Base-by-base conservation (phyloP, 129 eudicot genomes). In the Sambucus nigra region DNA sequence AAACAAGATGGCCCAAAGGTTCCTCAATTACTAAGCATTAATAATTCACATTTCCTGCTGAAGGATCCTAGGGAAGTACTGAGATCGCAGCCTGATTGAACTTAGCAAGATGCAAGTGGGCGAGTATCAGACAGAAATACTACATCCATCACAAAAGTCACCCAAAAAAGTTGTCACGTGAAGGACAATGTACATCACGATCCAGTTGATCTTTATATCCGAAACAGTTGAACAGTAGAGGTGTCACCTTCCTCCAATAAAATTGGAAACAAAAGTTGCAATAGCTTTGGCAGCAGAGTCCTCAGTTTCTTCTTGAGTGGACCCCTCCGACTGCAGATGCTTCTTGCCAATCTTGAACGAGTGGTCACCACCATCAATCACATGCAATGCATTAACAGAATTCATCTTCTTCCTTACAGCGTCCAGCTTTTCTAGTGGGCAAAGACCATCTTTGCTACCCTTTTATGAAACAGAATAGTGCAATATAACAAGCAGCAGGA, bases 341-440 rank as follows among this genome's bases (percentile, higher is more conserved):
- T 84, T 88, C 75, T 88, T 78, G 9, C 72, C 76, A 69, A 88
- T 73, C 72, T 88, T 81, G 65, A 88, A 88, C 0, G 97, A 88
- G 64, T 88, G 97, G 44, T 88, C 97, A 42, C 87, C 97, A 47
- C 84, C 78, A 72, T 88, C 87, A 46, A 83, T 74, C 56, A 84
- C 92, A 73, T 80, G 80, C 59, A 84, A 58, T 29, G 26, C 74
- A 55, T 51, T 80, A 12, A 61, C 14, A 25, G 57, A 68, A 33
- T 61, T 78, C 69, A 88, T 66, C 60, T 75, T 71, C 60, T 66
- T 70, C 67, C 84, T 73, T 16, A 84, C 94, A 33, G 35, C 61
- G 56, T 84, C 78, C 64, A 88, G 48, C 60, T 64, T 51, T 15
- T 70, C 77, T 45, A 84, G 74, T n/a, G 94, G 94, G 50, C 92